Evolutionary conservation across 345 rosid genomes (phyloP).

Genomic region (Rhodomyrtus tomentosa): DNA sequence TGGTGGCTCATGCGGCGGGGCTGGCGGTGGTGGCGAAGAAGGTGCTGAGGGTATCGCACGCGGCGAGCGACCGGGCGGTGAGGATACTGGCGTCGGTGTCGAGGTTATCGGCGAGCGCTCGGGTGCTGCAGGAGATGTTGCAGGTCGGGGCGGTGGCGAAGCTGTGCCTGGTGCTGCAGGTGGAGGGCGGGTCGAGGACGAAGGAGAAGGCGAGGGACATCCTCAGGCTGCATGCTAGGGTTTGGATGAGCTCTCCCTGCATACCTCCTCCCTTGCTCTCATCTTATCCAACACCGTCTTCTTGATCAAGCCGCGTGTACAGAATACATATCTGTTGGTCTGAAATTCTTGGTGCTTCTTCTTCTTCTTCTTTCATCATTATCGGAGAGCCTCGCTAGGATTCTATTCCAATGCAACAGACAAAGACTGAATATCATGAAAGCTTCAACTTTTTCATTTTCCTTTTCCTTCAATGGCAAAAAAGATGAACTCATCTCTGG

Average conservation of each 20-base stretch:
- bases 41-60: constrained; percentile 42
- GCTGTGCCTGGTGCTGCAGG: constrained; percentile 41
- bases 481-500: not conserved
- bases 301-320: not conserved
- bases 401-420: not conserved
- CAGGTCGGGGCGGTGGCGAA: constrained; percentile 47
- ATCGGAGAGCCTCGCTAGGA: not conserved
- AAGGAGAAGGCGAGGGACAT: constrained; percentile 41
- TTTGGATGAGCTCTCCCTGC: constrained; percentile 40
- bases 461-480: not conserved
- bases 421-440: not conserved
- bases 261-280: constrained; percentile 32
- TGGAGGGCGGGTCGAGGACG: constrained; percentile 23
- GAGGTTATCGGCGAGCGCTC: constrained; percentile 27
- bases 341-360: not conserved
- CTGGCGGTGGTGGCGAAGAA: constrained; percentile 53
- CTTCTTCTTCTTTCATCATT: not conserved
- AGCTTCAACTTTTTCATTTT: not conserved
- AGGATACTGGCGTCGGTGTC: constrained; percentile 32
- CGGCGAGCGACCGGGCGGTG: constrained; percentile 36
- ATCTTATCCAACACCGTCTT: constrained; percentile 30
- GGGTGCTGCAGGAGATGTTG: constrained; percentile 52
- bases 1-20: constrained; percentile 46
- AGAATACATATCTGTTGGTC: not conserved
- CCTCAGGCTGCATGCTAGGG: constrained; percentile 38